A percentile compares a stretch with the other conserved stretches of the same genome.
Conservation (phyloP, 2,329 filamentous ascomycete species). For the Myriosclerotinia scirpicola region DNA sequence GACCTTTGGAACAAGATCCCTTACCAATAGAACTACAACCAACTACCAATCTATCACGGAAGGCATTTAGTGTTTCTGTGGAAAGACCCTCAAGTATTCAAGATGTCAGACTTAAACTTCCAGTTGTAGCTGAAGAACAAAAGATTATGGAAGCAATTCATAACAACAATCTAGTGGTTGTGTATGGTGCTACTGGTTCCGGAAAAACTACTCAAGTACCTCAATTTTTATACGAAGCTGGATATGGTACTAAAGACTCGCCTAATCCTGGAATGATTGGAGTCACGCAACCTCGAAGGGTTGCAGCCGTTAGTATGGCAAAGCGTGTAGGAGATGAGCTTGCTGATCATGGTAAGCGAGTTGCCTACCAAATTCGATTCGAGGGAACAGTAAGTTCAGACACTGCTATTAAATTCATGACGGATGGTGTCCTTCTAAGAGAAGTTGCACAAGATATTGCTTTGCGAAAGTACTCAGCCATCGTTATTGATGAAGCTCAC, state of each 20-base stretch:
- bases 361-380: constrained; percentile 94
- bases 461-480: constrained; percentile 84
- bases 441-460: constrained; percentile 90
- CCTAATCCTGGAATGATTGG: constrained; percentile 90
- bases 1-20: constrained; percentile 69
- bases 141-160: constrained; percentile 98
- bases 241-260: constrained; percentile 76
- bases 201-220: constrained; percentile 98
- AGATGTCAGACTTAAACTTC: constrained; percentile 73
- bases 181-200: constrained; percentile 93
- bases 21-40: constrained; percentile 64
- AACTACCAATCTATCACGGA: constrained; percentile 61
- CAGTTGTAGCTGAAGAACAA: constrained; percentile 93
- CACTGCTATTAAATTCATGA: constrained; percentile 98
- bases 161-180: constrained; percentile 83
- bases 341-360: constrained; percentile 70
- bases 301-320: constrained; percentile 95
- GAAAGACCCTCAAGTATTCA: constrained; percentile 72
- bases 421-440: constrained; percentile 89
- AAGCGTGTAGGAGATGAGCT: constrained; percentile 87
- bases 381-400: constrained; percentile 78
- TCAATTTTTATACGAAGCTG: constrained; percentile 92
- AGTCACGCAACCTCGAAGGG: constrained; percentile 89
- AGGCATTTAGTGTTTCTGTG: constrained; percentile 74
- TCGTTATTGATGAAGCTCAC: constrained; percentile 96